These are phyloP conservation scores for Excoecaria cochinchinensis DNA, from an alignment of 345 rosid species.

Conservation along the genomic window DNA sequence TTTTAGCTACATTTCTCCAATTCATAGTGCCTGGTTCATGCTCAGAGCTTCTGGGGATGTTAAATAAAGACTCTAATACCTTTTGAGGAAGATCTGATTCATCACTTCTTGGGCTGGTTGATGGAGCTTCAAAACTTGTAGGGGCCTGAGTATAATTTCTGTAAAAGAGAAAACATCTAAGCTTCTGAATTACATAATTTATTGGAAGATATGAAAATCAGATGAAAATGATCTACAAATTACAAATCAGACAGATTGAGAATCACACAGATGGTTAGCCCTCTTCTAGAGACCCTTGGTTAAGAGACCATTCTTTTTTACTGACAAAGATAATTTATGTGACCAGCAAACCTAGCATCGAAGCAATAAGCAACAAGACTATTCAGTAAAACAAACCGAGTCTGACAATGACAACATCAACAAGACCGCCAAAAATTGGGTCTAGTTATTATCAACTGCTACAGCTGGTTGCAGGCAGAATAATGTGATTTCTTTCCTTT, in stretches of 20 bases:
- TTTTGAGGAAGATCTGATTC: conserved; percentile 63
- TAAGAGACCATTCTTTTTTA: background rate
- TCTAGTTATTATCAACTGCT: background rate
- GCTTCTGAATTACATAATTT: background rate
- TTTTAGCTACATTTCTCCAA: conserved; percentile 85
- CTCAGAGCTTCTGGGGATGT: conserved; percentile 55
- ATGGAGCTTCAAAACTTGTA: conserved; percentile 40
- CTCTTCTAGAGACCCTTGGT: background rate
- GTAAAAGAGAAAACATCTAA: conserved; percentile 17
- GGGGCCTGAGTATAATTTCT: conserved; percentile 58
- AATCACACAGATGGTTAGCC: background rate
- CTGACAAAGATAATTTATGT: background rate
- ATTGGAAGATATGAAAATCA: background rate
- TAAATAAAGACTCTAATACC: conserved; percentile 82
- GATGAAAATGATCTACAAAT: background rate
- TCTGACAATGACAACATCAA: background rate
- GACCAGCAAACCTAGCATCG: background rate
- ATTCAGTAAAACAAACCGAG: background rate
- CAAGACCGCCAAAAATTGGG: background rate
- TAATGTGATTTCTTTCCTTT: no score
- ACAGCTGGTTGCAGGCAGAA: no score
- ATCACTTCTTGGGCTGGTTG: conserved; percentile 35
- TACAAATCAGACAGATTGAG: background rate
- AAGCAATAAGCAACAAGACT: background rate
- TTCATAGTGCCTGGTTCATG: conserved; percentile 70